phyloP scores from a whole-genome alignment of 2,329 filamentous ascomycete genomes.

The Didymella arachidicola region DNA sequence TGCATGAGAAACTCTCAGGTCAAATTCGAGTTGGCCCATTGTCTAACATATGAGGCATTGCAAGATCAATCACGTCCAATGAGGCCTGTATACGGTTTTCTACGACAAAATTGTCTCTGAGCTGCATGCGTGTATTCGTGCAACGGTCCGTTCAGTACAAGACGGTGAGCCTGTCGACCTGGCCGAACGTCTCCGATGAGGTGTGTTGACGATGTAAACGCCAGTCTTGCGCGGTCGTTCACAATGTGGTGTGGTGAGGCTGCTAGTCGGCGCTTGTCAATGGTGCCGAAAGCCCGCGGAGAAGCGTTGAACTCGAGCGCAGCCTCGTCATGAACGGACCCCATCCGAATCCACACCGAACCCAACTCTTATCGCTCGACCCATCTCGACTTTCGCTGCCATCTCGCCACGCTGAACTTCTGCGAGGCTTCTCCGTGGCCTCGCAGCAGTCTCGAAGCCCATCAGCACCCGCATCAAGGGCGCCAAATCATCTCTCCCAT shows the following conservation, averaged over 20 bases:
- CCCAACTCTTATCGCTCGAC: conserved; percentile 22
- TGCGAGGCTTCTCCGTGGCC: conserved; percentile 10
- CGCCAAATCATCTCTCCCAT: neutral
- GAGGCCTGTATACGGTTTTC: neutral
- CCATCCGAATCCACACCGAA: conserved; percentile 6
- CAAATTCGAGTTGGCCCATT: conserved; percentile 59
- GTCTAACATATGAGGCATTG: conserved; percentile 4
- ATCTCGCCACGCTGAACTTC: no score
- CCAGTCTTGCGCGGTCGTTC: neutral
- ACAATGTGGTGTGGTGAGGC: neutral
- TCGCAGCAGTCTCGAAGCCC: neutral
- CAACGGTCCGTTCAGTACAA: neutral
- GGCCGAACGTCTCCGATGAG: neutral
- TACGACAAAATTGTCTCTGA: neutral
- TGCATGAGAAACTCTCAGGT: conserved; percentile 52
- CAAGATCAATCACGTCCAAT: neutral
- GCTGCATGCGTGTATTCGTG: neutral
- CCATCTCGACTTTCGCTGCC: conserved; percentile 3
- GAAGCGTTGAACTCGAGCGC: conserved; percentile 19
- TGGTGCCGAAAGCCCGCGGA: conserved; percentile 23
- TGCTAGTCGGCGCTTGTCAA: conserved; percentile 3
- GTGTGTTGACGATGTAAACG: neutral
- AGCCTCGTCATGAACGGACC: conserved; percentile 9
- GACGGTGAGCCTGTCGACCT: neutral
- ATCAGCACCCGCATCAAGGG: neutral